These are phyloP conservation scores for Stephanodiscus minutulus DNA, from an alignment of 108 stramenopile genomes.

Conservation along the genomic window DNA sequence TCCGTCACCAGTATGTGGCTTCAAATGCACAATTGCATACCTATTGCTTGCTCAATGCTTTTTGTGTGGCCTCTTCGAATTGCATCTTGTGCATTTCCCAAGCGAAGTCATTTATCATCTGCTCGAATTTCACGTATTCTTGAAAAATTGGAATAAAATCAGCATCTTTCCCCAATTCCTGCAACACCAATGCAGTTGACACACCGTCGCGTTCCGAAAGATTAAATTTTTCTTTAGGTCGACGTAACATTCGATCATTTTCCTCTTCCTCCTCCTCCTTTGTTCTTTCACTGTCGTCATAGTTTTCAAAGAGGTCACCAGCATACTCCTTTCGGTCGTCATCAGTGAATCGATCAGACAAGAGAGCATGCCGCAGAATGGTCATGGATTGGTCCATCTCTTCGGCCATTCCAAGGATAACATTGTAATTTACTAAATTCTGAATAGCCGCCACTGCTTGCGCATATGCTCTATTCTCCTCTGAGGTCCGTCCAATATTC, in stretches of 20 bases:
- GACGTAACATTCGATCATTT: background rate
- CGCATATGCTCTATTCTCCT: slow-evolving; percentile 21
- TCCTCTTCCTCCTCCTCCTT: background rate
- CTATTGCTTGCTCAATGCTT: background rate
- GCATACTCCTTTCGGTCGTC: slow-evolving; percentile 1
- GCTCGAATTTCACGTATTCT: slow-evolving; percentile 52
- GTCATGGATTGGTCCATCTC: slow-evolving; percentile 53
- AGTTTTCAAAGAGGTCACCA: slow-evolving; percentile 22
- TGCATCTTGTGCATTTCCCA: slow-evolving; percentile 48
- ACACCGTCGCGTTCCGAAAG: slow-evolving; percentile 25
- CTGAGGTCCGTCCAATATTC: background rate
- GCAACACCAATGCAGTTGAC: slow-evolving; percentile 39
- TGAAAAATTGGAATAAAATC: slow-evolving; percentile 37
- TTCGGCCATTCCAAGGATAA: slow-evolving; percentile 59
- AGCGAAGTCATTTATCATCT: slow-evolving; percentile 45
- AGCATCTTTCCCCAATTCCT: slow-evolving; percentile 40
- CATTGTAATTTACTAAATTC: slow-evolving; percentile 56
- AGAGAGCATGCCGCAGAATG: slow-evolving; percentile 45
- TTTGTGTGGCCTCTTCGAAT: slow-evolving; percentile 19
- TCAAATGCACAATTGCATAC: background rate
- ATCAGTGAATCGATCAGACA: slow-evolving; percentile 7
- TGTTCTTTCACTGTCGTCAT: background rate
- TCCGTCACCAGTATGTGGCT: background rate
- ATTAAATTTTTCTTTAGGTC: slow-evolving; percentile 13
- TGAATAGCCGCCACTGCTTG: slow-evolving; percentile 23